Evolutionary conservation across 2,329 filamentous ascomycete genomes (phyloP).

Genomic region (Incumbomyces lentus): DNA sequence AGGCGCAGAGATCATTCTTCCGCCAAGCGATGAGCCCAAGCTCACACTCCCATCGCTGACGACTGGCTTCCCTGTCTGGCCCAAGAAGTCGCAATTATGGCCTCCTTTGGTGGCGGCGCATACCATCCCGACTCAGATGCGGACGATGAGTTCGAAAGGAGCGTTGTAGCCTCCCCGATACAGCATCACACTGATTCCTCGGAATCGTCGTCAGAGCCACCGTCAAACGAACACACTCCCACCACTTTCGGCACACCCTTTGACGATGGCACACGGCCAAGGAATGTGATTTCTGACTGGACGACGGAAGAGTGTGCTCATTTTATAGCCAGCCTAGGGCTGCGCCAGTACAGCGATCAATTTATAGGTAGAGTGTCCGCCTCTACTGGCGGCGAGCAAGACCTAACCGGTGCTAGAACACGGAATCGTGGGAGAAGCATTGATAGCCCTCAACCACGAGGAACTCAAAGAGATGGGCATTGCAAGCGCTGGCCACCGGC

Average conservation of each 20-base stretch:
- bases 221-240: constrained; percentile 52
- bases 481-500: constrained; percentile 78
- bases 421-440: constrained; percentile 81
- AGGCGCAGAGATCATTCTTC: too few relatives aligned
- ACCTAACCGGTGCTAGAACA: constrained; percentile 54
- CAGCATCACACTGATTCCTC: constrained; percentile 47
- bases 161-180: constrained; percentile 45
- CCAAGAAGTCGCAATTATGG: constrained; percentile 25
- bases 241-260: constrained; percentile 46
- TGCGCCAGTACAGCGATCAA: constrained; percentile 70
- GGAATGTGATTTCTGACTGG: constrained; percentile 50
- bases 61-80: neutral
- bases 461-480: constrained; percentile 95
- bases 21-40: too few relatives aligned
- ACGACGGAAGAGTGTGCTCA: constrained; percentile 79
- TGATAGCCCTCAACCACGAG: constrained; percentile 80
- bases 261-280: constrained; percentile 44
- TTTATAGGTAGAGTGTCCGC: constrained; percentile 56
- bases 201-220: constrained; percentile 47
- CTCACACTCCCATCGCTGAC: neutral
- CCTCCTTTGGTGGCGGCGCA: constrained; percentile 28
- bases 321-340: constrained; percentile 68
- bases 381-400: constrained; percentile 27
- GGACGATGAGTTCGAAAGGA: constrained; percentile 56
- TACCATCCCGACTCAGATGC: constrained; percentile 56